Base-by-base conservation (phyloP, 352 stramenopile genomes). In the Pythium brachiatum region DNA sequence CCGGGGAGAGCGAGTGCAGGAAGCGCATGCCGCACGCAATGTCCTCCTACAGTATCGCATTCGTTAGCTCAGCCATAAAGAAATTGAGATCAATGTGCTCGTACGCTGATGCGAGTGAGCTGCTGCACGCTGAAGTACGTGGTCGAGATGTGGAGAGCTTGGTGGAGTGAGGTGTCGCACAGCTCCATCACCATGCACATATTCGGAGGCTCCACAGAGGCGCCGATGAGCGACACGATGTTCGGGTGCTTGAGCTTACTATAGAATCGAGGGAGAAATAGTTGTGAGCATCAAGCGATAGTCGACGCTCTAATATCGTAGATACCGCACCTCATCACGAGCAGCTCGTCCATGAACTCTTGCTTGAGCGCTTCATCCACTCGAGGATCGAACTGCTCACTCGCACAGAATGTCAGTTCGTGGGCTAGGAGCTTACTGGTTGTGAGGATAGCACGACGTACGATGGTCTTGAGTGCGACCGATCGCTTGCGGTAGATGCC, bases 311-410 rank as follows among this genome's bases (percentile, higher is more conserved):
- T 46, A 21, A 47, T n/a, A 23, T 21, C 1, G 11, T 20, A 41
- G 36, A 9, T 1, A 25, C 65, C 54, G n/a, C 29, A 92, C 76
- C 80, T 93, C 79, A 97, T 95, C 5, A 97, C 85, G 8, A 95
- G 76, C n/a, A 98, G 68, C 67, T 98, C 92, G 61, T 98, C 89
- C 88, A 97, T 90, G 61, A 95, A 98, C 62, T 97, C 92, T 53
- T 94, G 73, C 65, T 95, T 97, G 18, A 97, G 74, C 1, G 71
- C 75, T 25, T 85, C 74, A 60, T 97, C 86, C 39, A 97, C 78
- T 5, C 90, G 76, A 16, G 85, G 80, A 66, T 96, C 83, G 69
- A 97, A 96, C 87, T 92, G 56, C n/a, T 58, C 50, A 58, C 23
- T 29, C 39, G 20, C 32, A 3, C 12, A 41, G 2, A 55, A 4